Base-by-base conservation (phyloP, 352 stramenopile species). In the Phytophthora palmivora region DNA sequence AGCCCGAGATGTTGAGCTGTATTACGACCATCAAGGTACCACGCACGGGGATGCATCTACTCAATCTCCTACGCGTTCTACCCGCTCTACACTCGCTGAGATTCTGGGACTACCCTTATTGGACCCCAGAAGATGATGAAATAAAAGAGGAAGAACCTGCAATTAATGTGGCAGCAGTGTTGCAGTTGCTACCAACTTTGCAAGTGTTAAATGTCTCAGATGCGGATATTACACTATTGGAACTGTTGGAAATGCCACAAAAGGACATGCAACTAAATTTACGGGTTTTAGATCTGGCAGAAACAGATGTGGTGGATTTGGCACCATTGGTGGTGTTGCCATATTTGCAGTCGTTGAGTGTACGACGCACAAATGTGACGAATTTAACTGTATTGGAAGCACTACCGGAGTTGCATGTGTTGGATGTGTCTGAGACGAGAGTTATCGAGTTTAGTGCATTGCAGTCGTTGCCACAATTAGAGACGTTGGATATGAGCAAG, bases 91-190 rank as follows among this genome's bases (percentile, higher is more conserved):
- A 43, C 12, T 63, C 62, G 21, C 57, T 82, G 39, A 58, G 63
- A 22, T 84, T 85, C 52, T 85, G 64, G 66, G 72, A 70, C 37
- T 81, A 76, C 53, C 69, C 68, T 24, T 78, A 76, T 37, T 76
- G 68, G 60, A 67, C 52, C 14, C 55, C 53, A 11, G 63, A 76
- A 39, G 26, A 63, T 1, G 56, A 52, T 12, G 52, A 56, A n/a
- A 24, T 38, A 2, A 41, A 70, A 21, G 56, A 70, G 4, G 61
- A 75, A 3, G 70, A 78, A 57, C 61, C 66, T 8, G 70, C 63
- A 8, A 73, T 78, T 42, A 78, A 78, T 38, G 52, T 76, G n/a
- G 66, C 70, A 14, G 70, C 70, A 9, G 53, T 78, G 8, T 41
- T 71, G 36, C 66, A 75, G 22, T 53, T 78, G 5, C 41, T 74